Evolutionary conservation across 148 eudicot species (phyloP).

Genomic region (Drosera capensis): DNA sequence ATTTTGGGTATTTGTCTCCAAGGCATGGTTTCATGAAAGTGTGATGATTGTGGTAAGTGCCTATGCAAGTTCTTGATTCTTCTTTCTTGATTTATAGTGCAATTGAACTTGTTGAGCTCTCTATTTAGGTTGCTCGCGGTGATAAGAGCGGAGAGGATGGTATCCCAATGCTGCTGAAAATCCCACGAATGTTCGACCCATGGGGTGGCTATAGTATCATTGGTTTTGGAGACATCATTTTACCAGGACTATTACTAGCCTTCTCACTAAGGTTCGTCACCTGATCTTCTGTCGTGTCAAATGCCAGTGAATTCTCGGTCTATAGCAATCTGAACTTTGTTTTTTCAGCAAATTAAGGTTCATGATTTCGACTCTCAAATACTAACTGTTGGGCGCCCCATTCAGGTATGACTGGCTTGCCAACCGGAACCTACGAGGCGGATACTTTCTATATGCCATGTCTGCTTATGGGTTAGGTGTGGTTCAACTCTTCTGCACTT

Average conservation of each 20-base stretch:
- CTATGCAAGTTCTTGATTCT: conserved; percentile 4
- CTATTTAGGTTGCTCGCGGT: conserved; percentile 85
- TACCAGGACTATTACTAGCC: conserved; percentile 83
- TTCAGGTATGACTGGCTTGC: conserved; percentile 96
- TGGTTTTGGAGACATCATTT: conserved; percentile 94
- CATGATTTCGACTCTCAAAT: not conserved
- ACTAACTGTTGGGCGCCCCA: conserved; percentile 1
- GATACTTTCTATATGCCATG: conserved; percentile 94
- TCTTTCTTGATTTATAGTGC: conserved; percentile 3
- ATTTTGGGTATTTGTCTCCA: conserved; percentile 93
- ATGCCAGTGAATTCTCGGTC: too few relatives aligned
- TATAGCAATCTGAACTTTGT: too few relatives aligned
- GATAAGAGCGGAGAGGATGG: conserved; percentile 98
- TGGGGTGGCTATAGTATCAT: conserved; percentile 99
- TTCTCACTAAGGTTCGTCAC: conserved; percentile 66
- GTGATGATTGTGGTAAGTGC: conserved; percentile 96
- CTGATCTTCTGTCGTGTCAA: too few relatives aligned
- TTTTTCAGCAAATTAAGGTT: not conserved
- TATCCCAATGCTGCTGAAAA: conserved; percentile 91
- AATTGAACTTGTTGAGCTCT: conserved; percentile 3
- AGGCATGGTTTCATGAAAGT: conserved; percentile 79
- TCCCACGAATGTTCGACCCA: conserved; percentile 94
- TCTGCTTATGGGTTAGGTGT: conserved; percentile 83
- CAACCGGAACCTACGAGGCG: conserved; percentile 55
- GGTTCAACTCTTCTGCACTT: conserved; percentile 28